A percentile compares a stretch with the other conserved stretches of the same genome.
Evolutionary conservation across 257 asterid species (phyloP).

Genomic region (Fraxinus anomala): DNA sequence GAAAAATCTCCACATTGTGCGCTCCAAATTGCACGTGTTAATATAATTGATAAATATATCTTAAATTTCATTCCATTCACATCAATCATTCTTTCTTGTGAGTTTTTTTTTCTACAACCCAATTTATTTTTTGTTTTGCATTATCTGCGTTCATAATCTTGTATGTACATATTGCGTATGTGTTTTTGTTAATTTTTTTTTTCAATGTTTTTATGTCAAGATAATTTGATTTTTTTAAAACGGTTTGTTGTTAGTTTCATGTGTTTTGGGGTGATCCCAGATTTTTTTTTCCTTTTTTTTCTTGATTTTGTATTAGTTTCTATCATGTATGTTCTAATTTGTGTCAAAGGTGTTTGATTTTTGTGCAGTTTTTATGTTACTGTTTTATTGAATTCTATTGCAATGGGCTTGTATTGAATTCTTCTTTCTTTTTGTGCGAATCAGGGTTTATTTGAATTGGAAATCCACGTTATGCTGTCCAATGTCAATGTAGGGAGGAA

Average conservation of each 20-base stretch:
- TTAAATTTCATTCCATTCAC: constrained; percentile 23
- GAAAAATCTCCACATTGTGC: constrained; percentile 38
- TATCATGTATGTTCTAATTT: not conserved
- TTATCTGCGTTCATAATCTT: not conserved
- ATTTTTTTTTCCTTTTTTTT: not conserved
- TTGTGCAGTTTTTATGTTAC: not conserved
- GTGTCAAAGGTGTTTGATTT: not conserved
- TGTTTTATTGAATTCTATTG: not conserved
- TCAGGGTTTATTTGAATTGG: constrained; percentile 23
- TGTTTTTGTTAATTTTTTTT: not conserved
- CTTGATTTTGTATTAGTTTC: not conserved
- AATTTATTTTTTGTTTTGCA: not conserved
- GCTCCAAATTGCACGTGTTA: constrained; percentile 31
- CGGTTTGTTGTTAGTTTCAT: not conserved
- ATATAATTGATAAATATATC: constrained; percentile 10
- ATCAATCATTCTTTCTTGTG: constrained; percentile 18
- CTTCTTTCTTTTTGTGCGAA: not conserved
- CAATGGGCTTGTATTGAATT: constrained; percentile 10
- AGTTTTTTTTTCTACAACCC: constrained; percentile 20
- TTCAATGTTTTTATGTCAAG: not conserved
- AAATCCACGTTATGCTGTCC: constrained; percentile 18
- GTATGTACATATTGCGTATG: constrained; percentile 33
- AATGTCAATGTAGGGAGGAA: constrained; percentile 32
- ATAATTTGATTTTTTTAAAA: constrained; percentile 10
- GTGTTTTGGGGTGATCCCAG: constrained; percentile 8